phyloP scores from a whole-genome alignment of 768 basidiomycete genomes.

The Dioszegia hungarica region DNA sequence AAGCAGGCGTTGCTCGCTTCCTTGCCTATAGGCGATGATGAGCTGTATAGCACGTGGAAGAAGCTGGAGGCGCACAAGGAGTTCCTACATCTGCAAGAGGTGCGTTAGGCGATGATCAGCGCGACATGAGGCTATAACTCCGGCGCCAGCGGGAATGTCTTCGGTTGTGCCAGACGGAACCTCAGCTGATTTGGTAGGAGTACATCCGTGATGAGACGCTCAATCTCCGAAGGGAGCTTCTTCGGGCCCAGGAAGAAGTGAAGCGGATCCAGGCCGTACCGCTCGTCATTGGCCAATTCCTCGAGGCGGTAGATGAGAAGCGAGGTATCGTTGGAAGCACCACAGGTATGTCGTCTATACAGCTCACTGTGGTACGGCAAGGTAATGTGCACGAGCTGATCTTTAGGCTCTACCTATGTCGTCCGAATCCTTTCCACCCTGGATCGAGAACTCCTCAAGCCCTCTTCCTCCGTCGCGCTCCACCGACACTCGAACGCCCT shows the following conservation, averaged over 20 bases:
- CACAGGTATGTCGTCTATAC: conserved; percentile 53
- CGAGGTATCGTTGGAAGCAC: conserved; percentile 97
- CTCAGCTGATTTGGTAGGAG: conserved; percentile 56
- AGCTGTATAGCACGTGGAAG: conserved; percentile 96
- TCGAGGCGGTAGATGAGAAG: conserved; percentile 96
- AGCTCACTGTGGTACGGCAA: not conserved
- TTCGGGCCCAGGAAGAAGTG: conserved; percentile 98
- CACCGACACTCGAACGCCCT: conserved; percentile 98
- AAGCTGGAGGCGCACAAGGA: conserved; percentile 90
- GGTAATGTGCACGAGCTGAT: not conserved
- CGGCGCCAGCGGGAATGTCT: too few species aligned
- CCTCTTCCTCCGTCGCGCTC: conserved; percentile 94
- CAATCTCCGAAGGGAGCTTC: conserved; percentile 93
- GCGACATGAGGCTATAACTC: too few species aligned
- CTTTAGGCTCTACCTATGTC: conserved; percentile 86
- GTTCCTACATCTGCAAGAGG: conserved; percentile 63
- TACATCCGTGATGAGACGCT: conserved; percentile 99
- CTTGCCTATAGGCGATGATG: conserved; percentile 68
- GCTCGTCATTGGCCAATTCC: conserved; percentile 97
- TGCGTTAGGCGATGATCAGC: too few species aligned
- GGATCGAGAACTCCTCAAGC: conserved; percentile 94
- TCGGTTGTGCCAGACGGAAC: not conserved
- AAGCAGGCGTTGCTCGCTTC: conserved; percentile 82
- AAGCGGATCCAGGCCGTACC: conserved; percentile 98
- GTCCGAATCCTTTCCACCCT: conserved; percentile 94